Evolutionary conservation across 176 grass and related monocot species (phyloP), one percentile per base, ranked within the genome.

Genomic region (Bolboschoenus planiculmis): DNA sequence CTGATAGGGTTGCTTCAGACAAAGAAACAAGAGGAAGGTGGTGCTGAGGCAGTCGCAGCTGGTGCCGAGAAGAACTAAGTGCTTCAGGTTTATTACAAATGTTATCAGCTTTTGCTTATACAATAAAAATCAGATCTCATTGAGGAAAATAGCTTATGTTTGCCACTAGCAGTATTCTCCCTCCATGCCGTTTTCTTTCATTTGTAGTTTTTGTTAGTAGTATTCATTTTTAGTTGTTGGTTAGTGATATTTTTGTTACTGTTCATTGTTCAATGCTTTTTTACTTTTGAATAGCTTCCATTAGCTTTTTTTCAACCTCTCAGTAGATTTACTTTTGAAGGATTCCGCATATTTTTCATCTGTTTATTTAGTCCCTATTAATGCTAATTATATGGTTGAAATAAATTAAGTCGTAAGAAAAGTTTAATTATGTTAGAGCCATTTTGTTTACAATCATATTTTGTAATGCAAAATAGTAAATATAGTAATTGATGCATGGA

Each of bases 1-100:
- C 63, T 97, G 31, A 54, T 97, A 82, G 80, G 80, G 39, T 82
- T 82, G 80, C 80, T 82, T 44, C 80, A 82, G 80, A 30, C 60
- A 63, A 82, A 82, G 58, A 65, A 48, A 63, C 56, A 64, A 30
- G 57, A 66, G 36, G 58, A 61, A 39, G 50, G 26, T 30, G 58
- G 58, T n/a, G 57, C 56, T 66, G 80, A 59, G 23, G 57, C 23
- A 3, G 57, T 16, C 0, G 23, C 58, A 0, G n/a, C 24, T 82
- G 80, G 50, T 66, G 56, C 58, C 14, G 26, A 62, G 58, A 65
- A 82, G 58, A 63, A 82, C 21, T 43, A 39, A 80, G 21, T 59
- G 7, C 47, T 50, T 50, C 11, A 53, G 46, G 72, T 77, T 77
- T 16, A 53, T 77, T 30, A 76, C 44, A 16, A 4, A 18, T 51